phyloP scores from a whole-genome alignment of 2,329 filamentous ascomycete genomes.

The Moelleriella libera region DNA sequence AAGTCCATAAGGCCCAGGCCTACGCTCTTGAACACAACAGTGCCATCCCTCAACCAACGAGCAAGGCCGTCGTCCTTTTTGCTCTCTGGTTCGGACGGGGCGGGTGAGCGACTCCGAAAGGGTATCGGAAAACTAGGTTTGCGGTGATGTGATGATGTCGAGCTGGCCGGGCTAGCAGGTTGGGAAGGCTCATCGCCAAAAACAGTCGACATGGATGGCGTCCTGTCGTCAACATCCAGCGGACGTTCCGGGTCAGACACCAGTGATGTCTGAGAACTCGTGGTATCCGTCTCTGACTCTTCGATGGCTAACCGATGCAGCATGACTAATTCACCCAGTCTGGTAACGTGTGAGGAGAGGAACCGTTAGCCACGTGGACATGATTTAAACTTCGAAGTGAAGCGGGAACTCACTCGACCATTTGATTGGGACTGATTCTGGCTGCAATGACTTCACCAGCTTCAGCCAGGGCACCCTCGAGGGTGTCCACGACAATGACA shows the following conservation, averaged over 20 bases:
- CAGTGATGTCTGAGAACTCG: conserved; percentile 12
- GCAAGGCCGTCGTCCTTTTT: conserved; percentile 34
- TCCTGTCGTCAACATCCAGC: conserved; percentile 17
- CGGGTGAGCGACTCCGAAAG: conserved; percentile 14
- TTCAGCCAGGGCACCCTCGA: conserved; percentile 67
- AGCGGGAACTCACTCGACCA: conserved; percentile 53
- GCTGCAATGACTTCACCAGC: conserved; percentile 79
- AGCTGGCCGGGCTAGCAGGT: conserved; percentile 17
- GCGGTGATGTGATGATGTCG: conserved; percentile 13
- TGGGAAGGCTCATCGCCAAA: conserved; percentile 15
- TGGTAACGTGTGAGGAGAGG: conserved; percentile 9
- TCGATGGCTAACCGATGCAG: conserved; percentile 31
- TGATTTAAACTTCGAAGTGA: neutral
- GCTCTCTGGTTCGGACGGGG: conserved; percentile 21
- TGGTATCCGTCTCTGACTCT: conserved; percentile 21
- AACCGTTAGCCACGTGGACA: too few relatives aligned
- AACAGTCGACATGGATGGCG: conserved; percentile 26
- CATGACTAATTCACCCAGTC: conserved; percentile 65
- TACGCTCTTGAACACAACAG: conserved; percentile 56
- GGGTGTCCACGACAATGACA: conserved; percentile 58
- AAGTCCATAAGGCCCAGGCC: conserved; percentile 54
- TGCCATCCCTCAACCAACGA: conserved; percentile 44
- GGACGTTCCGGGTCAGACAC: conserved; percentile 4
- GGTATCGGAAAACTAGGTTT: conserved; percentile 19
- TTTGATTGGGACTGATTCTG: conserved; percentile 54